Conservation (phyloP, 495 filamentous ascomycete genomes). For the Jackrogersella minutella region DNA sequence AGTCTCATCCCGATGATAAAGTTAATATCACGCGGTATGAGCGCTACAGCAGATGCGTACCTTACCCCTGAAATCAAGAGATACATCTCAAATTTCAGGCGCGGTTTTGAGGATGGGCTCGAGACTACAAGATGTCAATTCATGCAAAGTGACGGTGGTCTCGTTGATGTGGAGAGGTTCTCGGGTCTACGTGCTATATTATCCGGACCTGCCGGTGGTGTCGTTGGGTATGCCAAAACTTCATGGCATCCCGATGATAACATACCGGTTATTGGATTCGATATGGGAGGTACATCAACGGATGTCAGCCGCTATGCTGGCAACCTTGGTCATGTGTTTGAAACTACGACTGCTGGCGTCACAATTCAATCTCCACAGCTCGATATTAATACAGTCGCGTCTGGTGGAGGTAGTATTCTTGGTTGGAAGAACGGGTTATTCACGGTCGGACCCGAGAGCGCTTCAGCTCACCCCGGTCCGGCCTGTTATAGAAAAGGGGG, state of each 20-base stretch:
- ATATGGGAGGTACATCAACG: constrained; percentile 49
- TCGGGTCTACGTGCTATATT: constrained; percentile 67
- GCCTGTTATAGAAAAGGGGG: constrained; percentile 96
- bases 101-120: constrained; percentile 63
- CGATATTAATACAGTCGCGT: constrained; percentile 97
- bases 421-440: constrained; percentile 94
- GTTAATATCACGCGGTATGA: constrained; percentile 42
- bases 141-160: constrained; percentile 45
- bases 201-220: constrained; percentile 67
- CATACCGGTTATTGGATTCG: constrained; percentile 46
- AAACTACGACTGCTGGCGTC: constrained; percentile 91
- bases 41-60: constrained; percentile 47
- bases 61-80: constrained; percentile 42
- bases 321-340: constrained; percentile 44
- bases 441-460: constrained; percentile 95
- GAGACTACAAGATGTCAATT: constrained; percentile 41
- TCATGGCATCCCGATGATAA: constrained; percentile 41
- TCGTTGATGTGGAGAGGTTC: constrained; percentile 65
- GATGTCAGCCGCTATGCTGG: constrained; percentile 48
- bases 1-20: constrained; percentile 47
- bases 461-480: constrained; percentile 90
- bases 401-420: constrained; percentile 88
- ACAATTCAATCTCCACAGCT: constrained; percentile 94
- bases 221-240: constrained; percentile 48
- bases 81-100: constrained; percentile 44